phyloP scores from a whole-genome alignment of 192 early-diverging fungal species.

The Piromyces finnis region DNA sequence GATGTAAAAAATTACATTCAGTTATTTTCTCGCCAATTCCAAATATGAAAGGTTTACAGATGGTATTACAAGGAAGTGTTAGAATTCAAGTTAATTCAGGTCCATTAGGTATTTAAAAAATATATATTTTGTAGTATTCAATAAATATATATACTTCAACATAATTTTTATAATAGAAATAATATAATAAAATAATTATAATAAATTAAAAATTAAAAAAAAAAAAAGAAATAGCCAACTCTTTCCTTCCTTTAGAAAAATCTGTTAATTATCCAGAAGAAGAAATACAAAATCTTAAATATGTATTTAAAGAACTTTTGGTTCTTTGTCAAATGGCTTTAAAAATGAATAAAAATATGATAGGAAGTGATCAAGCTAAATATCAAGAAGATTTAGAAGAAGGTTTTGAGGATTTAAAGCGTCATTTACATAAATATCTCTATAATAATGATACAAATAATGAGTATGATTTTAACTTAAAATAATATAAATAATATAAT shows the following conservation, averaged over 20 bases:
- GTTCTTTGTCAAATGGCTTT: constrained; percentile 1
- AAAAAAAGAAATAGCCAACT: neutral
- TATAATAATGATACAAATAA: neutral
- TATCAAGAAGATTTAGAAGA: constrained; percentile 3
- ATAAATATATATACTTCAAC: no score
- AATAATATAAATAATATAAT: no score
- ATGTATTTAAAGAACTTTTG: neutral
- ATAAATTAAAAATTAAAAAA: no score
- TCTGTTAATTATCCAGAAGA: neutral
- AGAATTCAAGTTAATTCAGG: constrained; percentile 2
- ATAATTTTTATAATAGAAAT: no score
- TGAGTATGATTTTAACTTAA: no score
- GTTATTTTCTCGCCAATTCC: neutral
- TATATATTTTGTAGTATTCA: no score
- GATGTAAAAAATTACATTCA: neutral
- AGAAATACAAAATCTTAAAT: neutral
- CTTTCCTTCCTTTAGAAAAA: neutral
- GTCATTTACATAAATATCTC: neutral
- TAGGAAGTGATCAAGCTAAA: constrained; percentile 1
- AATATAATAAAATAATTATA: no score
- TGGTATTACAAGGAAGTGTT: constrained; percentile 1
- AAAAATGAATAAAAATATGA: constrained; percentile 1
- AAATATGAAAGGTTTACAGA: constrained; percentile 1
- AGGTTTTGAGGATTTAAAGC: neutral
- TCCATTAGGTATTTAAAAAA: neutral